Conservation (phyloP, 2,329 filamentous ascomycete species). For the Capronia epimyces region DNA sequence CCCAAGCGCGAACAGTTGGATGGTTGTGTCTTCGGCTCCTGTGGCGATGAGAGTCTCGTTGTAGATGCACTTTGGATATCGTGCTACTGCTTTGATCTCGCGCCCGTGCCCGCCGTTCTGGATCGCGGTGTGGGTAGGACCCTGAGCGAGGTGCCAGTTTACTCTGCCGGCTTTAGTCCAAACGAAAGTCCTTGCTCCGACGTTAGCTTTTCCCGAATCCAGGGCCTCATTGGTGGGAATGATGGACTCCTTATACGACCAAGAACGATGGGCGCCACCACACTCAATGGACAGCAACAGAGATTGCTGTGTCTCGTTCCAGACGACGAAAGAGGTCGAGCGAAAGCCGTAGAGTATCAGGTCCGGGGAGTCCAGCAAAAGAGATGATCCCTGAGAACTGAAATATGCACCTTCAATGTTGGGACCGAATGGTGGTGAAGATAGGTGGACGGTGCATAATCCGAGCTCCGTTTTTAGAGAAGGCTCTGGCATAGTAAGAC, state of each 20-base stretch:
- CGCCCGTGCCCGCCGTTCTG: constrained; percentile 73
- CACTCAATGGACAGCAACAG: constrained; percentile 71
- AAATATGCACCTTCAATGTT: constrained; percentile 71
- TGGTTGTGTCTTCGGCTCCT: constrained; percentile 65
- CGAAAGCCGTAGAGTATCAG: constrained; percentile 76
- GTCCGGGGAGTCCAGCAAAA: constrained; percentile 33
- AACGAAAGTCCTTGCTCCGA: constrained; percentile 48
- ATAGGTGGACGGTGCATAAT: constrained; percentile 57
- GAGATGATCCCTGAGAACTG: constrained; percentile 29
- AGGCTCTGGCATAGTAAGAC: constrained; percentile 28
- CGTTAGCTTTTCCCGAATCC: not conserved
- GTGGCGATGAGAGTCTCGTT: constrained; percentile 53
- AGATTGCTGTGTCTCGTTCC: constrained; percentile 66
- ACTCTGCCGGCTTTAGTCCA: constrained; percentile 66
- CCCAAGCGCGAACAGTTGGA: constrained; percentile 58
- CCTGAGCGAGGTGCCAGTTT: constrained; percentile 40
- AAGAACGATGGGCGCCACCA: constrained; percentile 76
- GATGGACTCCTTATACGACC: constrained; percentile 49
- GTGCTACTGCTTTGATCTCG: constrained; percentile 66
- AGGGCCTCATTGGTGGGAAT: constrained; percentile 14
- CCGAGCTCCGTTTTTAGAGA: not conserved
- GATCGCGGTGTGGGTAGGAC: constrained; percentile 46
- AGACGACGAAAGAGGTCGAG: constrained; percentile 71
- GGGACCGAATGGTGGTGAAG: constrained; percentile 64
- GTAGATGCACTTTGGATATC: constrained; percentile 33